phyloP scores from a whole-genome alignment of 345 rosid species.

The Moringa oleifera region DNA sequence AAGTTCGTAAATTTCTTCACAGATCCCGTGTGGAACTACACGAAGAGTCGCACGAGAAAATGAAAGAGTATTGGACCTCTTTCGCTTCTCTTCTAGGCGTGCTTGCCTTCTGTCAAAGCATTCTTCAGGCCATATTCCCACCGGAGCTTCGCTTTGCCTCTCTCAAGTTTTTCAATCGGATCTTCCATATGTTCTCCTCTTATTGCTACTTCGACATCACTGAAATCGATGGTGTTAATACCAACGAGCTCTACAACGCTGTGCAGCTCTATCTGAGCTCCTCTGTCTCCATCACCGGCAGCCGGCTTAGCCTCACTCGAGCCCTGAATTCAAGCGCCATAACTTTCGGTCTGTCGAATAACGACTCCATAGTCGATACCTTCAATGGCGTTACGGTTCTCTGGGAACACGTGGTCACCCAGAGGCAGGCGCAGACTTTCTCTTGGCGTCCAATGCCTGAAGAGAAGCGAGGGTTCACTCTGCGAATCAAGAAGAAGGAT shows the following conservation, averaged over 20 bases:
- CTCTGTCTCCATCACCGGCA: slow-evolving; percentile 59
- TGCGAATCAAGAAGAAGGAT: slow-evolving; percentile 64
- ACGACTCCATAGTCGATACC: slow-evolving; percentile 67
- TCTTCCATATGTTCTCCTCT: slow-evolving; percentile 51
- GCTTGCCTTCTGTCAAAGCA: slow-evolving; percentile 74
- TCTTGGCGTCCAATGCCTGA: slow-evolving; percentile 93
- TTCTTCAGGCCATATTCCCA: slow-evolving; percentile 67
- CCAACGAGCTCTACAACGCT: slow-evolving; percentile 99
- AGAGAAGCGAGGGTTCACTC: slow-evolving; percentile 91
- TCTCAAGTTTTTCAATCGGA: slow-evolving; percentile 47
- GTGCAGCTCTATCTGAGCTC: slow-evolving; percentile 91
- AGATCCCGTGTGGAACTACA: slow-evolving; percentile 12
- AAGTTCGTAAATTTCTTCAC: slow-evolving; percentile 4
- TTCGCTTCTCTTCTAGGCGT: slow-evolving; percentile 77
- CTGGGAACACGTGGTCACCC: slow-evolving; percentile 94
- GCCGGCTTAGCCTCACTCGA: slow-evolving; percentile 84
- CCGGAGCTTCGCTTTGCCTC: slow-evolving; percentile 79
- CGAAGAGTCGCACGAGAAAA: slow-evolving; percentile 8
- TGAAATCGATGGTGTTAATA: slow-evolving; percentile 93
- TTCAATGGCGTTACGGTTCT: slow-evolving; percentile 51
- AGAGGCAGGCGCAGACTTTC: slow-evolving; percentile 66
- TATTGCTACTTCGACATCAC: slow-evolving; percentile 90
- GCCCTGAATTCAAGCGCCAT: slow-evolving; percentile 80
- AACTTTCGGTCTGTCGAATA: slow-evolving; percentile 81
- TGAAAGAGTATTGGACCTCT: slow-evolving; percentile 85